phyloP scores from a whole-genome alignment of 805 yeast genomes.

The Grigorovia jiainica region DNA sequence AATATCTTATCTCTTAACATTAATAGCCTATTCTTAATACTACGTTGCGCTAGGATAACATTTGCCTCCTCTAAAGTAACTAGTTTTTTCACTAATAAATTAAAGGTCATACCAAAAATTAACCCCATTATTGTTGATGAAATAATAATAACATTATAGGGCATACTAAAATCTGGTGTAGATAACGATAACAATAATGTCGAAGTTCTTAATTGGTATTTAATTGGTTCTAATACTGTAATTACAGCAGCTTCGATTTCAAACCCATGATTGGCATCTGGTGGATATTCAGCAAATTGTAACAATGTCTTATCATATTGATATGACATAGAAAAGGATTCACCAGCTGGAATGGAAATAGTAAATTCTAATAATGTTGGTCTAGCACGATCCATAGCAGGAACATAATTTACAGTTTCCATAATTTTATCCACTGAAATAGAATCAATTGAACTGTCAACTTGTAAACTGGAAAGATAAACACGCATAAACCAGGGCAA shows the following conservation, averaged over 20 bases:
- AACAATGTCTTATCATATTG: conserved; percentile 82
- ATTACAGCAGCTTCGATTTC: conserved; percentile 87
- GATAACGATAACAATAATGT: conserved; percentile 82
- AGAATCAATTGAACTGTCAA: conserved; percentile 21
- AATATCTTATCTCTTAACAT: conserved; percentile 8
- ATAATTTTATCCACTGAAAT: conserved; percentile 31
- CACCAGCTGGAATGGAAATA: conserved; percentile 53
- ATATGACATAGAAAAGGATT: conserved; percentile 54
- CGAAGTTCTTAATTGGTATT: conserved; percentile 63
- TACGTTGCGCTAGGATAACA: conserved; percentile 9
- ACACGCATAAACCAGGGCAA: conserved; percentile 90
- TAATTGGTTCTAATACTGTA: conserved; percentile 37
- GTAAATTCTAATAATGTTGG: conserved; percentile 77
- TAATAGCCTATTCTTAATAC: conserved; percentile 17
- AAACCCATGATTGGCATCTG: conserved; percentile 97
- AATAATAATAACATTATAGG: conserved; percentile 89
- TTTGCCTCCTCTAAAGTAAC: conserved; percentile 69
- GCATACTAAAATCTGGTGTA: conserved; percentile 98
- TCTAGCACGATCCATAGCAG: conserved; percentile 70
- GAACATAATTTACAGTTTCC: conserved; percentile 49
- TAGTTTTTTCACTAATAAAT: conserved; percentile 62
- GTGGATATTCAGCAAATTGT: conserved; percentile 89
- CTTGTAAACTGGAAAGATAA: conserved; percentile 59
- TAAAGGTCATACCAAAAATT: conserved; percentile 80
- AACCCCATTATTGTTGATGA: conserved; percentile 91